Base-by-base conservation (phyloP, 306 rosid genomes). In the Lithocarpus polystachyus region DNA sequence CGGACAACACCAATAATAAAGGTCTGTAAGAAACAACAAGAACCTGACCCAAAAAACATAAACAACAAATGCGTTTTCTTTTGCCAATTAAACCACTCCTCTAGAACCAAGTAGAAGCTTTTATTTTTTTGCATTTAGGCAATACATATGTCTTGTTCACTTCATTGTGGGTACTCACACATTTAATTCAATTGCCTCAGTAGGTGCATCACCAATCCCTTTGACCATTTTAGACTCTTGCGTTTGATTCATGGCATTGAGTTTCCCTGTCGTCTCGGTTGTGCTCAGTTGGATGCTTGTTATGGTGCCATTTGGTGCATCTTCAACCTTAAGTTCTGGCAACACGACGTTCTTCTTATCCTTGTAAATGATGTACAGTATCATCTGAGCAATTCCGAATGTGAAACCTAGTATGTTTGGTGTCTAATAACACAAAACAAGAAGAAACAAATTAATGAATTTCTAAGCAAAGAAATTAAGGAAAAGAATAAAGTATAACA, bases 341-440 rank as follows among this genome's bases (percentile, higher is more conserved):
- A 71, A 56, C 2, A 28, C 29, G 0, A 65, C 68, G 51, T 53
- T 73, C 33, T 28, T 78, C 31, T 33, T 4, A 29, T 84, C 74
- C 68, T 73, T 82, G 87, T 82, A 87, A 13, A 80, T 51, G 3
- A 80, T 7, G 72, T 84, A 84, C 65, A 87, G 3, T 2, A 84
- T 71, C 85, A 87, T 84, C 79, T 87, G 90, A 1, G 77, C 84
- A 5, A 74, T 75, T 24, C 88, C 90, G 2, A 87, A 77, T 5
- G 56, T 1, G 33, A 84, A 82, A 8, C 90, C 90, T 4, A 84
- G 59, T 18, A 84, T 43, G 74, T 84, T 87, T 65, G 90, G 90
- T 28, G 82, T 56, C 90, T 87, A 73, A 54, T 59, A 28, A 60
- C 19, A 52, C 4, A 54, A n/a, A 24, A 59, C 33, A 13, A 3